These are phyloP conservation scores for Crithidia brevicula DNA, from an alignment of 208 protist species.

Conservation along the genomic window DNA sequence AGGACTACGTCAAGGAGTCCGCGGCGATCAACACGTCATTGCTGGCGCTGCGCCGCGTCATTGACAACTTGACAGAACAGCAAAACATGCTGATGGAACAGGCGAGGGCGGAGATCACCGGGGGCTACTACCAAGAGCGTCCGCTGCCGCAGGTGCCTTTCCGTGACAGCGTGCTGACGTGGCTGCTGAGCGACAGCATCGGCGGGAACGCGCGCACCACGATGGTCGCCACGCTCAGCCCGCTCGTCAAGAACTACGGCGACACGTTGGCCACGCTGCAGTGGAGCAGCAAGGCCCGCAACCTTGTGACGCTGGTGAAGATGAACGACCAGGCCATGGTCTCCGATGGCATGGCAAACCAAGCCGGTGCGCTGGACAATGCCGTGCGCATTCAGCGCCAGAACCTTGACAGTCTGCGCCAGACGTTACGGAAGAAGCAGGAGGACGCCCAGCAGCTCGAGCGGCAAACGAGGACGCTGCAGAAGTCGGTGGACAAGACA, in stretches of 20 bases:
- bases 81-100: slow-evolving; percentile 93
- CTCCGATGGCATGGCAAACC: slow-evolving; percentile 66
- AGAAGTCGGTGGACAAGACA: slow-evolving; percentile 41
- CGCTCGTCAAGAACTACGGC: slow-evolving; percentile 88
- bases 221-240: slow-evolving; percentile 91
- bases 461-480: slow-evolving; percentile 46
- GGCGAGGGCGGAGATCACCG: slow-evolving; percentile 76
- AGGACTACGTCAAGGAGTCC: slow-evolving; percentile 91
- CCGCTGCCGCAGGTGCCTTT: slow-evolving; percentile 90
- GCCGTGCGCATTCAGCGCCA: slow-evolving; percentile 79
- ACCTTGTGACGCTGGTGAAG: slow-evolving; percentile 88
- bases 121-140: slow-evolving; percentile 52
- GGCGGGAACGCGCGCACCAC: slow-evolving; percentile 92
- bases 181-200: slow-evolving; percentile 92
- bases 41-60: slow-evolving; percentile 81
- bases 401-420: slow-evolving; percentile 82
- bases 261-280: slow-evolving; percentile 90
- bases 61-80: slow-evolving; percentile 89
- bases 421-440: slow-evolving; percentile 76
- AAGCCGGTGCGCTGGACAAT: slow-evolving; percentile 77
- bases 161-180: slow-evolving; percentile 89
- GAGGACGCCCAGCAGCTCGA: slow-evolving; percentile 61
- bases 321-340: slow-evolving; percentile 87
- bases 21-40: slow-evolving; percentile 92
- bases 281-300: slow-evolving; percentile 91